phyloP scores from a whole-genome alignment of 2,329 filamentous ascomycete species.

The Venturia effusa region DNA sequence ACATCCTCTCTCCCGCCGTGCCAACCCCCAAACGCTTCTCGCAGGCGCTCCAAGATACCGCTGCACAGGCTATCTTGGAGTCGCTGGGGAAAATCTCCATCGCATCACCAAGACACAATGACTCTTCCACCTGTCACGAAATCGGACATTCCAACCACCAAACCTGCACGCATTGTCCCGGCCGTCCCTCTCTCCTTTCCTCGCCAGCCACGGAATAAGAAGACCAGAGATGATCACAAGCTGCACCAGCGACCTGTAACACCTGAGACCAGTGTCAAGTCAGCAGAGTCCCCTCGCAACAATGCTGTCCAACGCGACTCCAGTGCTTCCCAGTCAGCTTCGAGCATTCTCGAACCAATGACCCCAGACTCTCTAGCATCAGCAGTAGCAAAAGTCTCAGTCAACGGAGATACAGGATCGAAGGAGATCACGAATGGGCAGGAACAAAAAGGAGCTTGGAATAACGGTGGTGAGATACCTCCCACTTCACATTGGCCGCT shows the following conservation, averaged over 20 bases:
- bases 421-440: neutral
- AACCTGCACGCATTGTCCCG: neutral
- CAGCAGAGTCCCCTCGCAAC: neutral
- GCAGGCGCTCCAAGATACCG: conserved; percentile 3
- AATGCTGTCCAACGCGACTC: neutral
- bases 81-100: neutral
- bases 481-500: neutral
- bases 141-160: neutral
- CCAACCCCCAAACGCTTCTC: neutral
- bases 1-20: neutral
- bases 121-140: neutral
- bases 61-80: neutral
- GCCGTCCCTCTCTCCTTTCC: conserved; percentile 2
- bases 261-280: neutral
- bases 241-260: neutral
- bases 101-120: neutral
- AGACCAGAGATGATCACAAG: neutral
- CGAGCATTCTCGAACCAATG: conserved; percentile 3
- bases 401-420: neutral
- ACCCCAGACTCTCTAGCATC: conserved; percentile 7
- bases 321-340: neutral
- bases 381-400: neutral
- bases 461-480: neutral
- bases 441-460: neutral
- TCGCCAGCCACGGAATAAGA: neutral